phyloP scores from a whole-genome alignment of 768 basidiomycete species.

The Leccinum pellstonianum region DNA sequence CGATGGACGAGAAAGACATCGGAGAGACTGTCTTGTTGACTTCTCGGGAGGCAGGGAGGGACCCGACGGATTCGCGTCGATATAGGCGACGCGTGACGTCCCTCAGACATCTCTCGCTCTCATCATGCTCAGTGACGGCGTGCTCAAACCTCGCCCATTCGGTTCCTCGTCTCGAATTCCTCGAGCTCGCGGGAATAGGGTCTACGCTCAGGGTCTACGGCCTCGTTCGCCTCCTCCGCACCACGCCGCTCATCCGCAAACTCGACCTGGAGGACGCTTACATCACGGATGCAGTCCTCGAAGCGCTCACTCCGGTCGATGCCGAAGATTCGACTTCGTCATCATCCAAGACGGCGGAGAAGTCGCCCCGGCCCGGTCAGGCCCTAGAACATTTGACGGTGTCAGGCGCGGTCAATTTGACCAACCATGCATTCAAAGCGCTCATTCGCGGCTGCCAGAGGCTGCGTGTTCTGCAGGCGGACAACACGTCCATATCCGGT shows the following conservation, averaged over 20 bases:
- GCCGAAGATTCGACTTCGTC: constrained; percentile 2
- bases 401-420: constrained; percentile 63
- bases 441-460: constrained; percentile 68
- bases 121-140: constrained; percentile 63
- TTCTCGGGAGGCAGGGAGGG: constrained; percentile 60
- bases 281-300: constrained; percentile 70
- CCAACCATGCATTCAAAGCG: constrained; percentile 58
- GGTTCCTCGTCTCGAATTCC: constrained; percentile 68
- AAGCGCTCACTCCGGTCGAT: constrained; percentile 53
- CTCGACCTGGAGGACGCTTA: constrained; percentile 88
- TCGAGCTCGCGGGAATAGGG: constrained; percentile 80
- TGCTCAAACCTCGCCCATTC: constrained; percentile 70
- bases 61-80: constrained; percentile 45
- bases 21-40: constrained; percentile 51
- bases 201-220: constrained; percentile 68
- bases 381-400: constrained; percentile 70
- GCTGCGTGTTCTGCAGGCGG: constrained; percentile 69
- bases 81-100: constrained; percentile 63
- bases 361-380: constrained; percentile 53
- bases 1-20: constrained; percentile 24
- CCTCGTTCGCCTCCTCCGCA: constrained; percentile 65
- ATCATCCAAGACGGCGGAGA: constrained; percentile 6
- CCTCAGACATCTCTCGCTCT: constrained; percentile 72
- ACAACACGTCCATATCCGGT: constrained; percentile 69
- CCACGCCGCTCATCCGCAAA: constrained; percentile 67